Base-by-base conservation (phyloP, 306 rosid species). In the Ziziphus jujuba region DNA sequence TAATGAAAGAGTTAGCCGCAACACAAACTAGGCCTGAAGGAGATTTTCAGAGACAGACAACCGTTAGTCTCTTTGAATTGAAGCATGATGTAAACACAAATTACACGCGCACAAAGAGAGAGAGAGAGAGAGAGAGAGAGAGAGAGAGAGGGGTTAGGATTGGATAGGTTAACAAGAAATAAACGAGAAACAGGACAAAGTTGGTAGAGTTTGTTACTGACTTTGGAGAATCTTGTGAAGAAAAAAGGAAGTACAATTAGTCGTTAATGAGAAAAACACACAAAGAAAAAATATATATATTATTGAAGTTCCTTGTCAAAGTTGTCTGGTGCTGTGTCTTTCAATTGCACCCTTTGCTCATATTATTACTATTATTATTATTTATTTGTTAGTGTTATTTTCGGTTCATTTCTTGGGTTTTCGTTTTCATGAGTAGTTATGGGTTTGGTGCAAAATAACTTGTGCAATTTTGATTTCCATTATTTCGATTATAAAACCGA, bases 171-270 rank as follows among this genome's bases (percentile, higher is more conserved):
- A 91, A 81, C 91, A 44, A 89, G 62, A 82, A 54, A 44, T 63
- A 38, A 23, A n/a, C 44, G 22, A 13, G 50, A 38, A 72, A 13
- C 57, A 21, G 34, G 21, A 56, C 53, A 72, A 11, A 51, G 80
- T 87, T 75, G 98, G 81, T 82, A n/a, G 75, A 77, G 91, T 89
- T 89, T 85, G 98, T 84, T 85, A 81, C 53, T 31, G 76, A 79
- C 87, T 79, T 77, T 24, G 31, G 50, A 68, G 31, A 77, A 79
- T 55, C 69, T 71, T 74, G 73, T 67, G 66, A 67, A 57, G 47
- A 54, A 45, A 28, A 34, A 1, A 22, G 14, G 33, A 51, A 31
- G 55, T 52, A 38, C 65, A 59, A 49, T 34, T 15, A 48, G 73
- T 65, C 67, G 72, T 59, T 71, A 59, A 35, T 44, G 31, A 51